phyloP scores from a whole-genome alignment of 2,329 filamentous ascomycete genomes.

The Fusarium miscanthi region DNA sequence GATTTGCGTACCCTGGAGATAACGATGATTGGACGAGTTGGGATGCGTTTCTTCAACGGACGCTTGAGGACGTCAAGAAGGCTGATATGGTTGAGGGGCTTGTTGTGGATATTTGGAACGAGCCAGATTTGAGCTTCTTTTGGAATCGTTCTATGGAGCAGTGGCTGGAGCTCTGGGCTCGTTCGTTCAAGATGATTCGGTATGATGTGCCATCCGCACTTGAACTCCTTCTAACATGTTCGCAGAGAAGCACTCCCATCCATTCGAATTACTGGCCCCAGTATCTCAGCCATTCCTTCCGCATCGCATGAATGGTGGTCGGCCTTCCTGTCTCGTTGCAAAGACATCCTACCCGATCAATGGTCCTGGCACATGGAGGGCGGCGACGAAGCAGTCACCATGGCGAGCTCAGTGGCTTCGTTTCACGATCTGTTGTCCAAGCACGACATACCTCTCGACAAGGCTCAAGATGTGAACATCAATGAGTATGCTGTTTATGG shows the following conservation, averaged over 20 bases:
- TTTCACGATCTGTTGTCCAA: background rate
- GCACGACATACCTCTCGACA: background rate
- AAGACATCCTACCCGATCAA: conserved; percentile 7
- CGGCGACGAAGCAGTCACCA: background rate
- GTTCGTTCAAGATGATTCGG: conserved; percentile 33
- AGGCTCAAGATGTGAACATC: conserved; percentile 53
- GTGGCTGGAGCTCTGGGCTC: conserved; percentile 31
- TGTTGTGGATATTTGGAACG: conserved; percentile 65
- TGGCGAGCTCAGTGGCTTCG: background rate
- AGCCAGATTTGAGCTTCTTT: conserved; percentile 55
- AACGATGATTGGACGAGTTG: conserved; percentile 59
- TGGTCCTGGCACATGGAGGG: conserved; percentile 28
- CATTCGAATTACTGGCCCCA: conserved; percentile 12
- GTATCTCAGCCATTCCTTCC: conserved; percentile 8
- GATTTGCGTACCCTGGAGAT: conserved; percentile 59
- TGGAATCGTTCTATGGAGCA: conserved; percentile 33
- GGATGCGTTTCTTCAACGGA: conserved; percentile 55
- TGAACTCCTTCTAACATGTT: rapidly evolving
- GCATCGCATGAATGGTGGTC: conserved; percentile 21
- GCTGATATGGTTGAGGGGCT: conserved; percentile 53
- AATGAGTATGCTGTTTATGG: conserved; percentile 59
- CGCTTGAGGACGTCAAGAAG: conserved; percentile 52
- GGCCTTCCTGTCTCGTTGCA: background rate
- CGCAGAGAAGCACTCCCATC: background rate
- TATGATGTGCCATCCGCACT: rapidly evolving